Conservation (phyloP, 208 protist species). For the Wallacemonas collosoma region DNA sequence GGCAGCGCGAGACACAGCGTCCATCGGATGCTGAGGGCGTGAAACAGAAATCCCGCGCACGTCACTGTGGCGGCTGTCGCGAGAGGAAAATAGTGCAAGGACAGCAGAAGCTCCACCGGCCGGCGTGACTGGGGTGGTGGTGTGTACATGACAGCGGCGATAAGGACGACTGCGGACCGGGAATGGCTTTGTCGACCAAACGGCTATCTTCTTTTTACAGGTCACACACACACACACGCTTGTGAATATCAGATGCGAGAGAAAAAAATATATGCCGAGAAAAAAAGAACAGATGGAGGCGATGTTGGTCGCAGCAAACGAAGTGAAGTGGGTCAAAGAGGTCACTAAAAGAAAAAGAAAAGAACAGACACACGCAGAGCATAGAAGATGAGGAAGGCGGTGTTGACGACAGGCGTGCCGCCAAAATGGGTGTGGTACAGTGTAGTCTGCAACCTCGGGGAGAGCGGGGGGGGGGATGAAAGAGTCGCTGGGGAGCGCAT, state of each 20-base stretch:
- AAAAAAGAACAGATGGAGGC: background rate
- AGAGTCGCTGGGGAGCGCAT: background rate
- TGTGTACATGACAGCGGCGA: background rate
- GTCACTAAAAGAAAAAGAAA: constrained; percentile 1
- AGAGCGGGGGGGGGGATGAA: background rate
- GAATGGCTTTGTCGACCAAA: no score
- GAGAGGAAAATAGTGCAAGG: constrained; percentile 18
- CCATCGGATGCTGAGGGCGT: background rate
- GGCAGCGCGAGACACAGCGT: constrained; percentile 1
- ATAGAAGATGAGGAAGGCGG: background rate
- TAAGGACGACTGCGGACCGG: background rate
- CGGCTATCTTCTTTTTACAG: no score
- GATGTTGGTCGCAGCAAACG: background rate
- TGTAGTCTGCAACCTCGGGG: no score
- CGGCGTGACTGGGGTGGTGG: constrained; percentile 4
- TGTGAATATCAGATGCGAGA: background rate
- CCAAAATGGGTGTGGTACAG: no score
- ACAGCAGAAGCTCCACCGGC: constrained; percentile 2
- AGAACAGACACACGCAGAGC: background rate
- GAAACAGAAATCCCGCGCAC: background rate
- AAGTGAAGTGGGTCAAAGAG: constrained; percentile 10
- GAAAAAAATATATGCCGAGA: background rate
- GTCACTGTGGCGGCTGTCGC: background rate
- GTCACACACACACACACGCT: background rate
- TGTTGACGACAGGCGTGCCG: no score